Conservation (phyloP, 352 stramenopile genomes). For the Pythium pyrilobum region DNA sequence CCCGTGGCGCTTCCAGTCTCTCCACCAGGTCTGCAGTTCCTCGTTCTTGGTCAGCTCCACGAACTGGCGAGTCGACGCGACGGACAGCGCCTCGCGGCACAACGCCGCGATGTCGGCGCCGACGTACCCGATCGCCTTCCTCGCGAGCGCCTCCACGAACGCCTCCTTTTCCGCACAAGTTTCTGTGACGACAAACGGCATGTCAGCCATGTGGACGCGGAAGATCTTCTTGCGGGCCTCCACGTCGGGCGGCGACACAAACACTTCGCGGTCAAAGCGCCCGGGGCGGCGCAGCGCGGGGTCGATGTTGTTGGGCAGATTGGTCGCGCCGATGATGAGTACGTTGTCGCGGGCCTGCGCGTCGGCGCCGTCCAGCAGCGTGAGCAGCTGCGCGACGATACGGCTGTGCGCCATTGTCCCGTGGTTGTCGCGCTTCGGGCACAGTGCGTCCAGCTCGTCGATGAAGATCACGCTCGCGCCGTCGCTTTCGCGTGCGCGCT, state of each 20-base stretch:
- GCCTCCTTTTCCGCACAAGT: slow-evolving; percentile 8
- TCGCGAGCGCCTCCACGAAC: slow-evolving; percentile 37
- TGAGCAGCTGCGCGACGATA: slow-evolving; percentile 94
- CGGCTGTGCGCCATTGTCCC: slow-evolving; percentile 45
- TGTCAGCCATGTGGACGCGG: slow-evolving; percentile 37
- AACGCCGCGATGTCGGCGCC: slow-evolving; percentile 76
- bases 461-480: slow-evolving; percentile 90
- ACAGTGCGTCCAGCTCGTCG: slow-evolving; percentile 95
- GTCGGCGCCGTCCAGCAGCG: slow-evolving; percentile 92
- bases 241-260: slow-evolving; percentile 40
- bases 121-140: slow-evolving; percentile 67
- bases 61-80: slow-evolving; percentile 60
- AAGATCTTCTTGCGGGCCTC: slow-evolving; percentile 59
- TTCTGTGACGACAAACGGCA: slow-evolving; percentile 26
- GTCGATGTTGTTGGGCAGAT: slow-evolving; percentile 92
- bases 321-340: slow-evolving; percentile 93
- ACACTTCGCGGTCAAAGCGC: slow-evolving; percentile 80
- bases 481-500: slow-evolving; percentile 20
- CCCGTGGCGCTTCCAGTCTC: slow-evolving; percentile 41
- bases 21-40: slow-evolving; percentile 57
- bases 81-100: slow-evolving; percentile 64
- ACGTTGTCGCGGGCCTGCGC: slow-evolving; percentile 70
- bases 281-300: slow-evolving; percentile 66
- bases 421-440: slow-evolving; percentile 83
- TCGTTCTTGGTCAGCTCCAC: slow-evolving; percentile 43